Evolutionary conservation across 768 basidiomycete genomes (phyloP).

Genomic region (Lactarius akahatsu): DNA sequence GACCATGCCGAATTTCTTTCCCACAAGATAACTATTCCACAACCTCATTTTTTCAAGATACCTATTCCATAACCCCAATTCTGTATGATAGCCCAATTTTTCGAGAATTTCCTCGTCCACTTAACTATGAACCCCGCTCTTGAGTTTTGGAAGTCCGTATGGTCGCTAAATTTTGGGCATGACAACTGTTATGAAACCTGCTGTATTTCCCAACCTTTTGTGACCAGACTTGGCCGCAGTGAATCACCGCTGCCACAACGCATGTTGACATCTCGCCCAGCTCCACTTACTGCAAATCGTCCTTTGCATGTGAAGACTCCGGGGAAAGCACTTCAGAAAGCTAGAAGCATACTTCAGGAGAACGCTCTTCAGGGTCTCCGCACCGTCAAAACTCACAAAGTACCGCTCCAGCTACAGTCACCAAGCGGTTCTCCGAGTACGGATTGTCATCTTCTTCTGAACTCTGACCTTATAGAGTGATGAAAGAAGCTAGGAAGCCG

Average conservation of each 20-base stretch:
- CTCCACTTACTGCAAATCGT: conserved; percentile 35
- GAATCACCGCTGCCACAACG: not conserved
- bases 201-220: not conserved
- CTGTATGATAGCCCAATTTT: too few relatives aligned
- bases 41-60: too few relatives aligned
- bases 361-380: conserved; percentile 45
- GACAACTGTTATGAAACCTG: too few relatives aligned
- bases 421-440: conserved; percentile 37
- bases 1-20: too few relatives aligned
- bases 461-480: conserved; percentile 4
- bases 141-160: too few relatives aligned
- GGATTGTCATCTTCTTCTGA: conserved; percentile 2
- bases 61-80: too few relatives aligned
- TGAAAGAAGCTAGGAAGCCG: conserved; percentile 24
- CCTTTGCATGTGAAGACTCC: conserved; percentile 50
- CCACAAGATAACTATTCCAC: too few relatives aligned
- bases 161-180: too few relatives aligned
- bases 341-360: conserved; percentile 45
- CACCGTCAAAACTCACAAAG: conserved; percentile 45
- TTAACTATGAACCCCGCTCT: too few relatives aligned
- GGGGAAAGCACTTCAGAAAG: conserved; percentile 45
- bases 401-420: conserved; percentile 34
- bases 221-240: not conserved
- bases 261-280: conserved; percentile 30
- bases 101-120: too few relatives aligned